phyloP scores from a whole-genome alignment of 306 rosid genomes.

The Carpinus viminea region DNA sequence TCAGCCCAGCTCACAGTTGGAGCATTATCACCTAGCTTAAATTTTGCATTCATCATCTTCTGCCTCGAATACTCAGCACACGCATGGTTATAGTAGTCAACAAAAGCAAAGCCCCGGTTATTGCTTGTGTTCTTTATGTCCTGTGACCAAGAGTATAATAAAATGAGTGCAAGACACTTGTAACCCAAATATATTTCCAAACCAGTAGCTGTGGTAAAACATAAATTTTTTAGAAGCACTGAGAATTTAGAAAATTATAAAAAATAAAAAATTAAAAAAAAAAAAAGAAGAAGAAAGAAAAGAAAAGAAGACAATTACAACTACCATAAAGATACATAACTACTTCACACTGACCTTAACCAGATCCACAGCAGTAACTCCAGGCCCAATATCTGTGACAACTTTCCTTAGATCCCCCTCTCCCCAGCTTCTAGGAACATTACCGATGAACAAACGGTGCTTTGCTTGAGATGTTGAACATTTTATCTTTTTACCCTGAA shows the following conservation, averaged over 20 bases:
- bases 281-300: background rate
- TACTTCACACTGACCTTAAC: constrained; percentile 64
- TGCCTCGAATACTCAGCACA: constrained; percentile 91
- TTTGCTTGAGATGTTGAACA: constrained; percentile 94
- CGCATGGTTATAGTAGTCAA: constrained; percentile 87
- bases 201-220: constrained; percentile 5
- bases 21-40: constrained; percentile 84
- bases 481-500: constrained; percentile 76
- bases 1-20: constrained; percentile 99
- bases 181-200: constrained; percentile 20
- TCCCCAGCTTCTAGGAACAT: constrained; percentile 92
- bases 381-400: constrained; percentile 79
- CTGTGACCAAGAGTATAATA: constrained; percentile 50
- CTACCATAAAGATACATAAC: constrained; percentile 3
- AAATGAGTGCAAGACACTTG: constrained; percentile 18
- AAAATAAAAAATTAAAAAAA: background rate
- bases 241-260: constrained; percentile 13
- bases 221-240: constrained; percentile 8
- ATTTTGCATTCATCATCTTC: constrained; percentile 83
- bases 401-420: constrained; percentile 80
- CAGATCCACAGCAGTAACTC: constrained; percentile 77
- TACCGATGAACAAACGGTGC: constrained; percentile 94
- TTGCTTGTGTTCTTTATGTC: constrained; percentile 72
- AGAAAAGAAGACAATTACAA: background rate
- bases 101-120: constrained; percentile 95